phyloP scores from a whole-genome alignment of 352 stramenopile species.

The Peronospora farinosa region DNA sequence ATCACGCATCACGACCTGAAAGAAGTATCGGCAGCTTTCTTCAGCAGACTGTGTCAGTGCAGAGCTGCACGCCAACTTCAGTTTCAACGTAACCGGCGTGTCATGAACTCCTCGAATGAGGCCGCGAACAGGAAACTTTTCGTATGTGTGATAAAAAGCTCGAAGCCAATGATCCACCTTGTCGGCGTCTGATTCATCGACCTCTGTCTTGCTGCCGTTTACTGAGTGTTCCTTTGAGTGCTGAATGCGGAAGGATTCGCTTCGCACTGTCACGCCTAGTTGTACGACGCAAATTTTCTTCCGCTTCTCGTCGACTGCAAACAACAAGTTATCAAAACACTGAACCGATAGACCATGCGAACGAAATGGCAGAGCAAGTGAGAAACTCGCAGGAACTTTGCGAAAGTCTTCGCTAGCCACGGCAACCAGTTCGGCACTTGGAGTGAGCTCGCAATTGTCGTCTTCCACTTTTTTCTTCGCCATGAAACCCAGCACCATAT shows the following conservation, averaged over 20 bases:
- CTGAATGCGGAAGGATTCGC: constrained; percentile 49
- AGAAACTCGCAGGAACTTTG: constrained; percentile 23
- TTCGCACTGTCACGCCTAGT: constrained; percentile 37
- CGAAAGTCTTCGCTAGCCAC: constrained; percentile 39
- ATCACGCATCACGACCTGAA: constrained; percentile 40
- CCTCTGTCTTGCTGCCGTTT: constrained; percentile 12
- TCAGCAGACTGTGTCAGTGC: constrained; percentile 1
- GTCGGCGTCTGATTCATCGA: constrained; percentile 7
- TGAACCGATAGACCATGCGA: constrained; percentile 15
- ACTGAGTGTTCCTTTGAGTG: constrained; percentile 27
- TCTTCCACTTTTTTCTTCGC: background rate
- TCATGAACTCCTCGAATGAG: constrained; percentile 32
- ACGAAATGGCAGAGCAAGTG: background rate
- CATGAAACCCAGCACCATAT: constrained; percentile 29
- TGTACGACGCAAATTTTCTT: constrained; percentile 15
- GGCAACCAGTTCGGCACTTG: constrained; percentile 9
- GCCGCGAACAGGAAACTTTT: constrained; percentile 29
- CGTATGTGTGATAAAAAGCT: constrained; percentile 29
- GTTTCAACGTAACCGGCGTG: constrained; percentile 13
- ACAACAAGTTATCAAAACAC: constrained; percentile 27
- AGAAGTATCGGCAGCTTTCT: constrained; percentile 21
- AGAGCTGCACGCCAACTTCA: constrained; percentile 22
- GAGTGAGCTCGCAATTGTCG: background rate
- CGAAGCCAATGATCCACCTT: constrained; percentile 24
- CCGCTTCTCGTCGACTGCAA: constrained; percentile 21